Evolutionary conservation across 1,284 basidiomycete species (phyloP), one percentile per base, ranked within the genome.

Genomic region (Mycena citricolor): DNA sequence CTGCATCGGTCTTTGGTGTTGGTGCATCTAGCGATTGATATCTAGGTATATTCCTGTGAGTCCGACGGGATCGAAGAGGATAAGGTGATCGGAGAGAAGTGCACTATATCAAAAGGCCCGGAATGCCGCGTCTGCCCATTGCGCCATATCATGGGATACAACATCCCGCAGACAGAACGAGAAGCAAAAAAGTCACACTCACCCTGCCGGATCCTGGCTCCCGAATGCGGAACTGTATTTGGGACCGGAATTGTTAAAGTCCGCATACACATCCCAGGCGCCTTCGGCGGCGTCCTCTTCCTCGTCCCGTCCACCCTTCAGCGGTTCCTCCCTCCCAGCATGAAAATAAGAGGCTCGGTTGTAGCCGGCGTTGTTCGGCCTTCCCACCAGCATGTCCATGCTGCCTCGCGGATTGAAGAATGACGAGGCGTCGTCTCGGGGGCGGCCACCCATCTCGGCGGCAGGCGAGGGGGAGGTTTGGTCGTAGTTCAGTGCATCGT

Each of bases 221-320:
- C 61, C 74, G 60, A 84, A 79, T 17, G 79, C 72, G 32, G 69
- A 64, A 57, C 86, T 86, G 63, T 93, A 94, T 52, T 76, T 72
- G 16, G 90, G 91, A 1, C 91, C 91, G 4, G 77, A 62, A 55
- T 93, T 94, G 69, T 94, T 93, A 64, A 94, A 94, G 67, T 94
- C 91, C 8, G 90, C 89, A 60, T 84, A 90, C 26, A 94, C 82
- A 59, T 94, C 87, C 77, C 88, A 93, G 6, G 73, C 70, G 22
- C 69, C 77, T 32, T 81, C 81, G 17, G 61, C 65, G 29, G 66
- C 63, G 48, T 72, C 63, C 42, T 68, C 67, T 49, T 73, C 70
- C 57, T 87, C 85, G 50, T 86, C 84, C 38, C 70, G 64, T n/a
- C 77, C 81, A 12, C 81, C 83, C 60, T 86, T 86, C 49, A 89